Percentiles rank a stretch among this genome's conserved stretches.
Conservation (phyloP, 2,329 filamentous ascomycete genomes). For the Botrytis hyacinthi region DNA sequence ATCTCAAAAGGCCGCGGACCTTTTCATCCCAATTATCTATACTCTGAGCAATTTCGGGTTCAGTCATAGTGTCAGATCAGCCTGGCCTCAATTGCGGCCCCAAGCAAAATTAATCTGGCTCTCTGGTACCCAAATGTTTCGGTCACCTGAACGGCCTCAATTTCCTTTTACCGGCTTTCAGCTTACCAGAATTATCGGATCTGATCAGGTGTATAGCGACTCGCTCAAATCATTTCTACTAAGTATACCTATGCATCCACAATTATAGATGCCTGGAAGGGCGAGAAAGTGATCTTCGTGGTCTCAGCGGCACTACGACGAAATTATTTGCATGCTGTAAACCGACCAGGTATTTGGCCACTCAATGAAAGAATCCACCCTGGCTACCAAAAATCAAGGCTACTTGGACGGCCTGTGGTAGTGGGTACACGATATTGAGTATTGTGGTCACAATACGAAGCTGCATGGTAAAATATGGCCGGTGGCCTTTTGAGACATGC, state of each 20-base stretch:
- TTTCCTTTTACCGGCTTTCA: not conserved
- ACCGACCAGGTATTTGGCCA: not conserved
- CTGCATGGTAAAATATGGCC: not conserved
- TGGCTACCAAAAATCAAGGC: not conserved
- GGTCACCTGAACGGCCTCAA: not conserved
- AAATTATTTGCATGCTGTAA: not conserved
- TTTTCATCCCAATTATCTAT: not conserved
- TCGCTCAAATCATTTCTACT: not conserved
- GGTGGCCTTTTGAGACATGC: not conserved
- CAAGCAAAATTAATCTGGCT: not conserved
- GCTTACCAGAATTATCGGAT: not conserved
- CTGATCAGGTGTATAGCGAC: not conserved
- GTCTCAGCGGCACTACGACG: not conserved
- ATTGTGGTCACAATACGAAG: not conserved
- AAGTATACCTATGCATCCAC: not conserved
- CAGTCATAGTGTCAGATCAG: too few species aligned
- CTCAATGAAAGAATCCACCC: too few species aligned
- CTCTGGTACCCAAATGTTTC: not conserved
- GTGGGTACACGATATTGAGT: not conserved
- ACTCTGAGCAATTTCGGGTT: not conserved
- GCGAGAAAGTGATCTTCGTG: not conserved
- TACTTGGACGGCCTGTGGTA: not conserved
- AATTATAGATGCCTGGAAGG: not conserved
- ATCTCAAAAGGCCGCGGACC: not conserved
- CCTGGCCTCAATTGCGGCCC: not conserved